phyloP scores from a whole-genome alignment of 352 stramenopile genomes.

The Pythium dissimile region DNA sequence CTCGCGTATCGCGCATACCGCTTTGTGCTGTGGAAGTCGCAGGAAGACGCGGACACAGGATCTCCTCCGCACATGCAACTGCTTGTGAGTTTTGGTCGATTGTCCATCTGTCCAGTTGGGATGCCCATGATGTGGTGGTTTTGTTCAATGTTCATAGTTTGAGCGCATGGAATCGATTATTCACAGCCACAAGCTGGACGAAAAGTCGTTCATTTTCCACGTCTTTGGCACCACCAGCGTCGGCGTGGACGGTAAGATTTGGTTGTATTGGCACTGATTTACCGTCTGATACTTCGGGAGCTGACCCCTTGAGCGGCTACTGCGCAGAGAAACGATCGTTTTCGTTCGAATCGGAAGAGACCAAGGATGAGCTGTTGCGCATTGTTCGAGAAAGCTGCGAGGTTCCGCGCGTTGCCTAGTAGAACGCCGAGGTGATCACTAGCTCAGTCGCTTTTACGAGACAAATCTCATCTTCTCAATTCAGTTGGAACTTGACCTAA shows the following conservation, averaged over 20 bases:
- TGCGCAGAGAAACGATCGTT: constrained; percentile 65
- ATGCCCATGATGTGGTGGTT: background rate
- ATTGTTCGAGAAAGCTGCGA: constrained; percentile 47
- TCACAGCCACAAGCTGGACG: constrained; percentile 57
- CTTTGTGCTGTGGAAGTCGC: constrained; percentile 79
- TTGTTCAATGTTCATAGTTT: constrained; percentile 37
- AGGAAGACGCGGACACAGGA: constrained; percentile 65
- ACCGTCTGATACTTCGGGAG: background rate
- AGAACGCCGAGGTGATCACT: background rate
- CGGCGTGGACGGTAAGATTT: constrained; percentile 46
- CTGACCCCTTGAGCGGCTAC: background rate
- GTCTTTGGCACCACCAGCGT: constrained; percentile 48
- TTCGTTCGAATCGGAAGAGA: constrained; percentile 48
- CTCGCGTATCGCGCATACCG: constrained; percentile 62
- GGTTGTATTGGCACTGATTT: background rate
- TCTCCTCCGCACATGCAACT: constrained; percentile 50
- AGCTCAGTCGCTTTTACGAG: no score
- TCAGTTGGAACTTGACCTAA: no score
- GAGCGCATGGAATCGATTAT: constrained; percentile 54
- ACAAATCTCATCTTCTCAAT: no score
- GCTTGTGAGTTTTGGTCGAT: constrained; percentile 50
- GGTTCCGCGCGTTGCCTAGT: background rate
- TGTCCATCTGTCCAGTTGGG: no score
- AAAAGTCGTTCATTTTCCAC: constrained; percentile 59
- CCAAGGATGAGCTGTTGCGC: constrained; percentile 44